Conservation (phyloP, 2,329 filamentous ascomycete genomes). For the Neofusicoccum laricinum region DNA sequence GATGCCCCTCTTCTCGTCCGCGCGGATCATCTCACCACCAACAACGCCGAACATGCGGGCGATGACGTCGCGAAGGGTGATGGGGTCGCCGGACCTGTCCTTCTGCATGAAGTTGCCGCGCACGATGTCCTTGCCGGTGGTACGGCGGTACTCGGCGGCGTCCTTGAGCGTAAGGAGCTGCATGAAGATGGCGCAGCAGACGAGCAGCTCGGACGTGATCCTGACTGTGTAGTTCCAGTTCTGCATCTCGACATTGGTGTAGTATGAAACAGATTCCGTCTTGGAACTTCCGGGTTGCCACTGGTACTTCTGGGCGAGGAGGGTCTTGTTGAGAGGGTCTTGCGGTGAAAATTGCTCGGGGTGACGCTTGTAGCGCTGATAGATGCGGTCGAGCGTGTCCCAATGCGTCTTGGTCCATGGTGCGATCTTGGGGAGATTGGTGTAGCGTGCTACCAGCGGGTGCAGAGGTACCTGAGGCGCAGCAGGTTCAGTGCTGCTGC, state of each 20-base stretch:
- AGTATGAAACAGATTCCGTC: background rate
- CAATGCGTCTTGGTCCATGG: constrained; percentile 42
- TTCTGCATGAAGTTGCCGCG: background rate
- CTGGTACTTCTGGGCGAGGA: constrained; percentile 27
- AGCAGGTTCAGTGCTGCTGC: constrained; percentile 14
- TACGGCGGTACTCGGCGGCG: constrained; percentile 3
- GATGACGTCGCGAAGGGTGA: background rate
- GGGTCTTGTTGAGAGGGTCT: constrained; percentile 27
- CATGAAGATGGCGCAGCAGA: constrained; percentile 25
- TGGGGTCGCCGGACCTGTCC: background rate
- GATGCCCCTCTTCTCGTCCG: constrained; percentile 4
- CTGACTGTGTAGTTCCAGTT: constrained; percentile 33
- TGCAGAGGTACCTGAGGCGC: constrained; percentile 23
- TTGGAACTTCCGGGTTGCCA: constrained; percentile 21
- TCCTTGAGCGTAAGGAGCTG: constrained; percentile 9
- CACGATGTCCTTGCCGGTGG: background rate
- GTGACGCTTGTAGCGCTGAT: constrained; percentile 30
- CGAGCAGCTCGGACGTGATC: constrained; percentile 31
- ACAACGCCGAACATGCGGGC: background rate
- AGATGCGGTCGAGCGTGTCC: constrained; percentile 36
- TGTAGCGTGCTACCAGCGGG: constrained; percentile 24
- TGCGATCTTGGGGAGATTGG: constrained; percentile 32
- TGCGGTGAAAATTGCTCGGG: constrained; percentile 28
- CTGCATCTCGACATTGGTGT: constrained; percentile 8
- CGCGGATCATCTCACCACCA: background rate